Evolutionary conservation across 176 grass and related monocot species (phyloP).

Genomic region (Pontederia paniculata): DNA sequence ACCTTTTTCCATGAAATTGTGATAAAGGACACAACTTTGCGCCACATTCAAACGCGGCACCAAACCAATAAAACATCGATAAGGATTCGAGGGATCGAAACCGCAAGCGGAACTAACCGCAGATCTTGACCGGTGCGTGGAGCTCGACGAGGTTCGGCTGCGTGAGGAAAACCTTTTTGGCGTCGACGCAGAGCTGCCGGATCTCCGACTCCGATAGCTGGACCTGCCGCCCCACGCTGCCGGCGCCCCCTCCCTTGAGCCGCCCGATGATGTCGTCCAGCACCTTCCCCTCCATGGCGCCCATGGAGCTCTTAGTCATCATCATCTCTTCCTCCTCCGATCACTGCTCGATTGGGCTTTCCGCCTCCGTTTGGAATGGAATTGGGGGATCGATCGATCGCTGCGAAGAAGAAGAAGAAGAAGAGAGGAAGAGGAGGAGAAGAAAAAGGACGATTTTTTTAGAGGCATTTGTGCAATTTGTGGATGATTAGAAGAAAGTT

Average conservation of each 20-base stretch:
- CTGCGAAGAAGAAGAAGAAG: too few species aligned
- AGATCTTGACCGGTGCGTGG: slow-evolving; percentile 11
- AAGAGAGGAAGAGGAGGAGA: too few species aligned
- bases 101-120: background rate
- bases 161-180: slow-evolving; percentile 4
- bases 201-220: slow-evolving; percentile 11
- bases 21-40: too few species aligned
- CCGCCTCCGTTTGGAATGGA: background rate
- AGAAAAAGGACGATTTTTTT: too few species aligned
- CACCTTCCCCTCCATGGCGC: slow-evolving; percentile 46
- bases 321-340: slow-evolving; percentile 29
- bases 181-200: slow-evolving; percentile 7
- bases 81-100: background rate
- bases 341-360: background rate
- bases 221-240: background rate
- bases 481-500: too few species aligned
- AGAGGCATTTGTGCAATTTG: too few species aligned
- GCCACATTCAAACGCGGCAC: too few species aligned
- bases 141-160: slow-evolving; percentile 13
- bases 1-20: too few species aligned
- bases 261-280: slow-evolving; percentile 66
- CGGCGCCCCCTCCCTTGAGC: slow-evolving; percentile 45
- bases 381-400: background rate
- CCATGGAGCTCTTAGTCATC: slow-evolving; percentile 73
- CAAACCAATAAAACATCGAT: background rate